Conservation (phyloP, 192 early-diverging fungal species). For the Coemansia sp. region DNA sequence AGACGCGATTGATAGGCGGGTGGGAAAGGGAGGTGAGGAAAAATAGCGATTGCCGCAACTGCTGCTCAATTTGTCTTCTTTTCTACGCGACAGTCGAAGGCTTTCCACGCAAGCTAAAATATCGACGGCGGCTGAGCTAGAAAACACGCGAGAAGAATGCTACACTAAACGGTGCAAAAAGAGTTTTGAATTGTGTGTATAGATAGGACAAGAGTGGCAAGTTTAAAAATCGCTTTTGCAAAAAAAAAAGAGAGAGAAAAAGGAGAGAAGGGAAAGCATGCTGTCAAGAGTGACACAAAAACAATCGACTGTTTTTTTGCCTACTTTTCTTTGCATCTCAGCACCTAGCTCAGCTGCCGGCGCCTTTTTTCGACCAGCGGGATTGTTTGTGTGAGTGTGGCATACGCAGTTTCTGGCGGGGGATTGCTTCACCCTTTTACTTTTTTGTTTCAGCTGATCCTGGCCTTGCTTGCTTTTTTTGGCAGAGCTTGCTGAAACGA, state of each 20-base stretch:
- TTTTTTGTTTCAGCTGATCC: not conserved
- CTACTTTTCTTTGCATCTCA: too few species aligned
- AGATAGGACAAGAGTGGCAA: constrained; percentile 2
- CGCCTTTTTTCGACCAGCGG: too few species aligned
- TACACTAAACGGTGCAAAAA: not conserved
- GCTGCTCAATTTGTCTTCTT: not conserved
- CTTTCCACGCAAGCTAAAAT: not conserved
- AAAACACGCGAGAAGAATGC: not conserved
- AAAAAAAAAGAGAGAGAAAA: not conserved
- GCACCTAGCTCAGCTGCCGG: not conserved
- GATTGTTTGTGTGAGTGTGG: too few species aligned
- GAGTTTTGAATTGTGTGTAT: not conserved
- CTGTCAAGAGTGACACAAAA: not conserved
- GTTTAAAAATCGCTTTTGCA: not conserved
- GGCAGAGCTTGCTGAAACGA: too few species aligned
- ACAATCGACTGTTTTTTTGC: too few species aligned
- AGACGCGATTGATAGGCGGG: not conserved
- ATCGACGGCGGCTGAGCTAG: not conserved
- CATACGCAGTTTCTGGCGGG: too few species aligned
- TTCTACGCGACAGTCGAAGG: not conserved
- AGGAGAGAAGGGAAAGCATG: not conserved
- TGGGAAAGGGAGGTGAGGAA: not conserved
- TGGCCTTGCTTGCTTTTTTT: not conserved
- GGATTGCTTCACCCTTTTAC: not conserved
- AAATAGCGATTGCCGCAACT: too few species aligned